Base-by-base conservation (phyloP, 2,329 filamentous ascomycete species). In the Thielaviopsis ethacetica region DNA sequence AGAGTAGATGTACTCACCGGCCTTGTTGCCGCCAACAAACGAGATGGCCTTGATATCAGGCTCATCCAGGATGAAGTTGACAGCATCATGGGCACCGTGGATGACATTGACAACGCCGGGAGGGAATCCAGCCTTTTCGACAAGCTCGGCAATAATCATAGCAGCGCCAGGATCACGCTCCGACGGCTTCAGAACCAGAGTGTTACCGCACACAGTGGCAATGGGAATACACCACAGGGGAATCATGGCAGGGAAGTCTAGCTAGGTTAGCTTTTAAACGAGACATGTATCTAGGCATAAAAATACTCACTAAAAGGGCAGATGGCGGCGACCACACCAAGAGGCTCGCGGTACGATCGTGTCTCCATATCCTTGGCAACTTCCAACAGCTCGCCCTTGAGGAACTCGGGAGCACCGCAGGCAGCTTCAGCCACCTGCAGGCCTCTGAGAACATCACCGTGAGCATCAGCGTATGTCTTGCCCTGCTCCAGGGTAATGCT, bases 281-380 rank as follows among this genome's bases (percentile, higher is more conserved):
- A 38, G 26, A 47, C 13, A 24, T n/a, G 22, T 9, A 5, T 26
- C 24, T n/a, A 17, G 27, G 19, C 41, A 56, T 24, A 27, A 38
- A 15, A n/a, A 21, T 54, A 73, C 83, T 71, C 70, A 88, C 84
- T 93, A 69, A 93, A 93, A 1, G 88, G 88, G 76, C 88, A 93
- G 65, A 93, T 93, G 61, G 88, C 86, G 60, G 87, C 86, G 51
- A 86, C 83, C 38, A 93, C 84, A 59, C 88, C 88, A 67, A 93
- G 73, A 61, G 88, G 86, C 76, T 93, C 88, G 62, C 82, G 80
- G 71, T 93, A 93, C 61, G 81, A 86, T 68, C 86, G 76, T 30
- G 88, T 93, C 76, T 93, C 88, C 88, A 93, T 93, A 67, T 93
- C 88, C 77, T 88, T 91, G 58, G 87, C 81, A 13, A 93, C 88